Percentiles rank a stretch among this genome's conserved stretches.
Conservation (phyloP, 1,284 basidiomycete species). For the Hymenochaete sp. region DNA sequence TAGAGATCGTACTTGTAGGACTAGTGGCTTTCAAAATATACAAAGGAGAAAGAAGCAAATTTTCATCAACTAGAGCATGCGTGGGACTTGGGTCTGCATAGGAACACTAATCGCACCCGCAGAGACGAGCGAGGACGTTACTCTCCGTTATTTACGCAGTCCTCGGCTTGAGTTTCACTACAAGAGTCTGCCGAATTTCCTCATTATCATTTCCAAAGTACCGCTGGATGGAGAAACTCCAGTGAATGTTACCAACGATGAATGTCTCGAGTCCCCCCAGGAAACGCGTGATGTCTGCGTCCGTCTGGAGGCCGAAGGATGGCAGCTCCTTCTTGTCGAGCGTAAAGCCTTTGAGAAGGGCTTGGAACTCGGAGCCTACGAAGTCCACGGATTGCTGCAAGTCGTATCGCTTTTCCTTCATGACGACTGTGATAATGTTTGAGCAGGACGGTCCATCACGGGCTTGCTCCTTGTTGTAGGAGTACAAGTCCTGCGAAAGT, state of each 20-base stretch:
- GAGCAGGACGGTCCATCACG: constrained; percentile 48
- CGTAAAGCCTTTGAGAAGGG: constrained; percentile 42
- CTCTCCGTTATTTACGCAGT: too few species aligned
- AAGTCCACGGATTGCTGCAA: constrained; percentile 54
- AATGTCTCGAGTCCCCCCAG: constrained; percentile 41
- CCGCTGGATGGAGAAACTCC: constrained; percentile 50
- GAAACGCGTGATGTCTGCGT: constrained; percentile 40
- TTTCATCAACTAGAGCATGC: too few species aligned
- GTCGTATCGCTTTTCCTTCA: constrained; percentile 41
- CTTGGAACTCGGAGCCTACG: constrained; percentile 44
- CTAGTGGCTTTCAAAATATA: too few species aligned
- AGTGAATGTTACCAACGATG: constrained; percentile 43
- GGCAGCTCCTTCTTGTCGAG: constrained; percentile 32
- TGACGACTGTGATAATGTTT: constrained; percentile 59
- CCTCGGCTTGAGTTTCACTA: constrained; percentile 26
- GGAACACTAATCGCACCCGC: too few species aligned
- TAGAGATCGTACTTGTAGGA: too few species aligned
- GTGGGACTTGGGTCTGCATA: too few species aligned
- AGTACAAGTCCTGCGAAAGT: constrained; percentile 59
- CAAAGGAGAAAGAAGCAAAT: too few species aligned
- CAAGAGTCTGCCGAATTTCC: constrained; percentile 38
- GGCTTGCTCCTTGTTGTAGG: constrained; percentile 65
- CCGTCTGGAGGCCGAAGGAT: constrained; percentile 40
- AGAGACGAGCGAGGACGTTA: too few species aligned
- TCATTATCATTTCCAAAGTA: constrained; percentile 45